Base-by-base conservation (phyloP, 345 rosid genomes). In the Populus deltoides region DNA sequence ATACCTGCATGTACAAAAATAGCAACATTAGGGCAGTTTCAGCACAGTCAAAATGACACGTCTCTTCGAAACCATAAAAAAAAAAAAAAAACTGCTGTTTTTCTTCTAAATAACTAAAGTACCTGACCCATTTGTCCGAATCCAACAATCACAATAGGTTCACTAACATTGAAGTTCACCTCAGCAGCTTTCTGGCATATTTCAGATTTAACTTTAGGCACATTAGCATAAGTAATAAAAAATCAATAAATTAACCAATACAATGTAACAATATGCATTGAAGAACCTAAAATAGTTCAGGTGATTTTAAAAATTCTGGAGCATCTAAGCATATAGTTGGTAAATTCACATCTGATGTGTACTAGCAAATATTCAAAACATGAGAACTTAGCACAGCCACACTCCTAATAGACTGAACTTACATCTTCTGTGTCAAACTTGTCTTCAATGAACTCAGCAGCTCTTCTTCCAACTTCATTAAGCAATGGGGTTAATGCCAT, bases 111-210 rank as follows among this genome's bases (percentile, higher is more conserved):
- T 47, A 49, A 55, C 47, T 53, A 43, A 27, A 41, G 61, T 82
- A 94, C 97, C 97, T 95, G 98, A 76, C 98, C 97, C 97, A 93
- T 93, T 88, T 93, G 98, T 75, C 93, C 94, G 79, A 95, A 95
- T 84, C 99, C 99, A 75, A 95, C 73, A 77, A 95, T 89, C 70
- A 95, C 96, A 83, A 95, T 85, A 68, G 99, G 97, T 80, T 95
- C 98, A 49, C 88, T 88, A 71, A 83, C 92, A 74, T 92, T 88
- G 31, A 80, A 95, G 84, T 82, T 93, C 75, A 89, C 90, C 85
- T 87, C 97, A 22, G 45, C 77, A 74, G 70, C 53, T 83, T 76
- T 91, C 97, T 92, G 94, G 75, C 75, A 71, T 74, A 80, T 66
- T 72, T 70, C 24, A 47, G 53, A 67, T 22, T 29, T 68, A 49